A percentile compares a stretch with the other conserved stretches of the same genome.
Conservation (phyloP, 2,329 filamentous ascomycete genomes). For the Phaeoacremonium minimum region DNA sequence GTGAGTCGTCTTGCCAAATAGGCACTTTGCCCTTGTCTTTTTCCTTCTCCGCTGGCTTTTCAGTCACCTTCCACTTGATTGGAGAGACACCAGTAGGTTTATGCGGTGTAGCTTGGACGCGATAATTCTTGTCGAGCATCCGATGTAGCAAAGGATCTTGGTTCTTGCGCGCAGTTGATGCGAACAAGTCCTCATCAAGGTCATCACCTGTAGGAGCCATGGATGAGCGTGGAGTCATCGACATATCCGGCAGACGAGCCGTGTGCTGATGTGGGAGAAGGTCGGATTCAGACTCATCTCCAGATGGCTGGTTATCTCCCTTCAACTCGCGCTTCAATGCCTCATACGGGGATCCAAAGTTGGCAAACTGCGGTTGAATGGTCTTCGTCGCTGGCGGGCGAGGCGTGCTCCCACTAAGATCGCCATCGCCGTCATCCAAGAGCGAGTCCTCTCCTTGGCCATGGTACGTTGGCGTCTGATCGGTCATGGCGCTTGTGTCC, state of each 20-base stretch:
- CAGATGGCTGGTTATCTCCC: slow-evolving; percentile 4
- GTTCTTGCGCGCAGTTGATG: slow-evolving; percentile 25
- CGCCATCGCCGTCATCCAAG: slow-evolving; percentile 56
- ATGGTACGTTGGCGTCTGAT: slow-evolving; percentile 17
- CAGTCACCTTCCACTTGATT: slow-evolving; percentile 31
- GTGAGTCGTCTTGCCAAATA: slow-evolving; percentile 48
- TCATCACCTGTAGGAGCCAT: slow-evolving; percentile 40
- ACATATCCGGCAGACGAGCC: slow-evolving; percentile 56
- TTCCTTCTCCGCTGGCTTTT: slow-evolving; percentile 19
- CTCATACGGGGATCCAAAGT: slow-evolving; percentile 75
- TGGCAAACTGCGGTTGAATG: slow-evolving; percentile 50
- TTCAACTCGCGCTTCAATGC: slow-evolving; percentile 64
- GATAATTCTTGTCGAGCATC: slow-evolving; percentile 93
- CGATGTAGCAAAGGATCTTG: slow-evolving; percentile 83
- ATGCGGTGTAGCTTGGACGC: slow-evolving; percentile 86
- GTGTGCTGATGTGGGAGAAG: slow-evolving; percentile 47
- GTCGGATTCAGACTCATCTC: slow-evolving; percentile 32
- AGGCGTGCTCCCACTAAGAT: slow-evolving; percentile 65
- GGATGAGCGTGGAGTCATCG: slow-evolving; percentile 56
- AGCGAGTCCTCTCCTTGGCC: slow-evolving; percentile 56
- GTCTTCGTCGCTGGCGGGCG: slow-evolving; percentile 49
- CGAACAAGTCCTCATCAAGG: slow-evolving; percentile 13
- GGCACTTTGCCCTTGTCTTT: slow-evolving; percentile 27
- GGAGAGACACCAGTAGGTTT: slow-evolving; percentile 45
- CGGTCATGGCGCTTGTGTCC: slow-evolving; percentile 28